A percentile compares a stretch with the other conserved stretches of the same genome.
phyloP scores from a whole-genome alignment of 345 rosid species.

The Gynandropsis gynandra region DNA sequence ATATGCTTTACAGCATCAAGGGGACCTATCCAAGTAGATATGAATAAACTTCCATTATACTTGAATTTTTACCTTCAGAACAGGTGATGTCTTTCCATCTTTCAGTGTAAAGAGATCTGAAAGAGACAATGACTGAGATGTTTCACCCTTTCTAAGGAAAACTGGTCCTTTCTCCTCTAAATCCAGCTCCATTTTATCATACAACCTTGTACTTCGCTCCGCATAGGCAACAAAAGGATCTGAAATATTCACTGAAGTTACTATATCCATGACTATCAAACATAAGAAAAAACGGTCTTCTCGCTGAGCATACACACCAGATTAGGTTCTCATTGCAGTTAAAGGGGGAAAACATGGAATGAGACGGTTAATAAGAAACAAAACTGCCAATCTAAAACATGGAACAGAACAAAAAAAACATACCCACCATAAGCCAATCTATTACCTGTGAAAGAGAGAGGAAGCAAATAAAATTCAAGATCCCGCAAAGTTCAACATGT shows the following conservation, averaged over 20 bases:
- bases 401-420: background rate
- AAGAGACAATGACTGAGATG: slow-evolving; percentile 77
- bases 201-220: slow-evolving; percentile 51
- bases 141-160: slow-evolving; percentile 79
- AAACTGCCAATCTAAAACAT: background rate
- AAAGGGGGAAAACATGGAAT: background rate
- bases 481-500: background rate
- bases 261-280: background rate
- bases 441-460: too few relatives aligned
- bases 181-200: slow-evolving; percentile 75
- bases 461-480: too few relatives aligned
- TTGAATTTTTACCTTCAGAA: slow-evolving; percentile 45
- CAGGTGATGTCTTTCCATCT: slow-evolving; percentile 58
- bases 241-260: slow-evolving; percentile 24
- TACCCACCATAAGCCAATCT: too few relatives aligned
- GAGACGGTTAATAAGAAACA: background rate
- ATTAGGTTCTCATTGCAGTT: slow-evolving; percentile 2
- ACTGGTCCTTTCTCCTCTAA: slow-evolving; percentile 59
- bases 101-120: slow-evolving; percentile 68
- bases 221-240: slow-evolving; percentile 33
- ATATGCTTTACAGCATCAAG: too few relatives aligned
- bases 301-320: background rate
- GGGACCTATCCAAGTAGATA: background rate
- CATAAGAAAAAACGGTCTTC: background rate
- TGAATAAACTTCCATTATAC: slow-evolving; percentile 1